Evolutionary conservation across 768 basidiomycete genomes (phyloP).

Genomic region (Suillus fuscotomentosus): DNA sequence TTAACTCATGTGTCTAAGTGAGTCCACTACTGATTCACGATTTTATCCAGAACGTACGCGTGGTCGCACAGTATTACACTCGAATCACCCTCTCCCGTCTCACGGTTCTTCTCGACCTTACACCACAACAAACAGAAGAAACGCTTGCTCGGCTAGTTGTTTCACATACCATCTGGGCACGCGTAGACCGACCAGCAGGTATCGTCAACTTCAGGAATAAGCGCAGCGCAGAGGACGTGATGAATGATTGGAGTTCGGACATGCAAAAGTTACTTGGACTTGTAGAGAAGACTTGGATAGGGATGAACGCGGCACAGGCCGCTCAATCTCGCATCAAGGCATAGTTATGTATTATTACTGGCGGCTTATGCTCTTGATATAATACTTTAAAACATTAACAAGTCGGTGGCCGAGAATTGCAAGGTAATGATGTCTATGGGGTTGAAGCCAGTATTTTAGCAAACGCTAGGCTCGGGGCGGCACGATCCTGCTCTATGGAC

Average conservation of each 20-base stretch:
- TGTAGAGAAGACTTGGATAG: slow-evolving; percentile 99
- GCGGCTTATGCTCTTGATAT: background rate
- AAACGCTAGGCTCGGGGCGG: slow-evolving; percentile 12
- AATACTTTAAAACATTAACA: background rate
- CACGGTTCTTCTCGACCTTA: slow-evolving; percentile 84
- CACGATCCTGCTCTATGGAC: slow-evolving; percentile 9
- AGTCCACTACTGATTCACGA: slow-evolving; percentile 5
- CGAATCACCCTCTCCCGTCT: slow-evolving; percentile 84
- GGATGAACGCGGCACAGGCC: slow-evolving; percentile 86
- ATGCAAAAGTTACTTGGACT: slow-evolving; percentile 89
- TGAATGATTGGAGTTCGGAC: slow-evolving; percentile 98
- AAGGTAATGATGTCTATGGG: background rate
- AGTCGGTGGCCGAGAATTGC: background rate
- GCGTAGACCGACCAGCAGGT: slow-evolving; percentile 88
- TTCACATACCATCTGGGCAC: slow-evolving; percentile 89
- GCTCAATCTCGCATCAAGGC: slow-evolving; percentile 66
- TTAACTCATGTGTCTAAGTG: background rate
- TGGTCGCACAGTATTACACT: slow-evolving; percentile 92
- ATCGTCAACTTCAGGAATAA: slow-evolving; percentile 85
- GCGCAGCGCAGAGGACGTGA: slow-evolving; percentile 83
- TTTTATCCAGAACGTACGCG: slow-evolving; percentile 81
- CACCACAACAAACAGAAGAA: slow-evolving; percentile 79
- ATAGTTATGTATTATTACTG: slow-evolving; percentile 20
- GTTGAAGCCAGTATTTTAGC: slow-evolving; percentile 1
- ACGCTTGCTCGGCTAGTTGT: slow-evolving; percentile 88